A percentile compares a stretch with the other conserved stretches of the same genome.
phyloP scores from a whole-genome alignment of 2,329 filamentous ascomycete species.

The Xylaria digitata region DNA sequence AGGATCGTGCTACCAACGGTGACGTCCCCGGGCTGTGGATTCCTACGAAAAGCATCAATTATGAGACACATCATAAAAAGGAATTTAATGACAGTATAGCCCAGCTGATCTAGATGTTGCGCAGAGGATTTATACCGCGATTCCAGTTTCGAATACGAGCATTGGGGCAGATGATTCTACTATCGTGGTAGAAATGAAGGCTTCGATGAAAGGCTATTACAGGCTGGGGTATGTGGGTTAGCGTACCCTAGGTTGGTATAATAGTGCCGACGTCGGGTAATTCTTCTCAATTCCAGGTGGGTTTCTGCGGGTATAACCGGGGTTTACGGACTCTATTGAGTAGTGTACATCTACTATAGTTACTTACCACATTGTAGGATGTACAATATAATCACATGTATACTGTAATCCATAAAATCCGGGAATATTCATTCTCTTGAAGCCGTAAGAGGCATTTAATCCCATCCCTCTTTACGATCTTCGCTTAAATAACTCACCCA shows the following conservation, averaged over 20 bases:
- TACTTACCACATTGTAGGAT: too few relatives aligned
- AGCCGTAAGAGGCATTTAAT: background rate
- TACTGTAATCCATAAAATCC: background rate
- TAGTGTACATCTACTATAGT: background rate
- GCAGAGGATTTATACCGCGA: conserved; percentile 54
- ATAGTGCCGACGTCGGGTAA: conserved; percentile 27
- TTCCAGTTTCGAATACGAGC: conserved; percentile 51
- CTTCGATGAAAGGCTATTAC: conserved; percentile 57
- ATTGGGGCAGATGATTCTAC: conserved; percentile 55
- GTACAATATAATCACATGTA: too few relatives aligned
- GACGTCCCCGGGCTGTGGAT: too few relatives aligned
- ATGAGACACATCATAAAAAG: too few relatives aligned
- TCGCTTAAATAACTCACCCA: background rate
- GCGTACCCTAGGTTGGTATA: conserved; percentile 24
- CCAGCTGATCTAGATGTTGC: background rate
- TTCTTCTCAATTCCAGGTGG: background rate
- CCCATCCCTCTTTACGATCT: background rate
- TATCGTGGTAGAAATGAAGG: conserved; percentile 45
- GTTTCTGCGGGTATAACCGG: conserved; percentile 18
- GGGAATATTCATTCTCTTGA: background rate
- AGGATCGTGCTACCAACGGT: too few relatives aligned
- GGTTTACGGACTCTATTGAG: conserved; percentile 11
- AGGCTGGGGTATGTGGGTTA: conserved; percentile 58
- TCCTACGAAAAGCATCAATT: too few relatives aligned
- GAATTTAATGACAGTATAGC: background rate